phyloP scores from a whole-genome alignment of 78 protist genomes.

The Dictyostelium intermedium region DNA sequence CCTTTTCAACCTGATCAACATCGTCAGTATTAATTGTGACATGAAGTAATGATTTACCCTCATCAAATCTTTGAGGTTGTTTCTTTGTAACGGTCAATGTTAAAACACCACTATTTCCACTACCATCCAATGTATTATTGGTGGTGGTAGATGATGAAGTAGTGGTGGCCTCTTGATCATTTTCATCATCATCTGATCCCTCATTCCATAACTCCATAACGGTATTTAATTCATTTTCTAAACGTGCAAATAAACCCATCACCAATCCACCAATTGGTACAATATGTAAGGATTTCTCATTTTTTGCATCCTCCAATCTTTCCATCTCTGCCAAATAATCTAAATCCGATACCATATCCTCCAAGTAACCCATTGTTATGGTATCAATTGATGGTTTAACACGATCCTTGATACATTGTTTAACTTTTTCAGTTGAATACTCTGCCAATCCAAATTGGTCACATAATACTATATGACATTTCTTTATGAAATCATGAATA shows the following conservation, averaged over 20 bases:
- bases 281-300: conserved; percentile 16
- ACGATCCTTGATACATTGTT: not conserved
- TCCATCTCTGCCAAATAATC: conserved; percentile 53
- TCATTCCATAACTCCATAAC: conserved; percentile 74
- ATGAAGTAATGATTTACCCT: conserved; percentile 19
- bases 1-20: conserved; percentile 9
- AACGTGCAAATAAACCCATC: conserved; percentile 53
- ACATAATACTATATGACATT: conserved; percentile 17
- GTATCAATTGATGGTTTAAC: not conserved
- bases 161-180: not conserved
- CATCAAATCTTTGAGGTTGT: not conserved
- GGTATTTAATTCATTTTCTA: conserved; percentile 77
- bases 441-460: conserved; percentile 50
- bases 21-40: conserved; percentile 6
- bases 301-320: conserved; percentile 40
- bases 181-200: not conserved
- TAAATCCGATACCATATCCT: conserved; percentile 57
- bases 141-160: not conserved
- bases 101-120: not conserved
- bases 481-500: conserved; percentile 40
- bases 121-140: not conserved
- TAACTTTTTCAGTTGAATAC: not conserved
- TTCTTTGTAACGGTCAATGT: conserved; percentile 35
- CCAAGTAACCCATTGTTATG: not conserved
- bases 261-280: conserved; percentile 80